A percentile compares a stretch with the other conserved stretches of the same genome.
Conservation (phyloP, 2,329 filamentous ascomycete species). For the Cryphonectria radicalis region DNA sequence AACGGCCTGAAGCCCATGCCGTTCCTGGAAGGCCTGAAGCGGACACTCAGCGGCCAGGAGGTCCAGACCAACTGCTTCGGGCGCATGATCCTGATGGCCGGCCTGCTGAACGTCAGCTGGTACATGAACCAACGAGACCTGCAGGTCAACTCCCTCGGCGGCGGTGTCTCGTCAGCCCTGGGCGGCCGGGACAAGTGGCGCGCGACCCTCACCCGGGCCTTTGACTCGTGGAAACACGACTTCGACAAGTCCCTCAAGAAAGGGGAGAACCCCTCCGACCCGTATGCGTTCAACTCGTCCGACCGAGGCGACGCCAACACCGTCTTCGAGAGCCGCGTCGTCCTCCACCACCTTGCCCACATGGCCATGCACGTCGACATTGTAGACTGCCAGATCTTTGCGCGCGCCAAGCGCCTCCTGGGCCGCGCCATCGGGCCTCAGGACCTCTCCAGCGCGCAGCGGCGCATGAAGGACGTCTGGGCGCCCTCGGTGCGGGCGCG, state of each 20-base stretch:
- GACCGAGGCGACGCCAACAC: constrained; percentile 67
- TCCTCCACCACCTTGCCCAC: constrained; percentile 90
- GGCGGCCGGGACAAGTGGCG: constrained; percentile 93
- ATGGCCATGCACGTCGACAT: constrained; percentile 99
- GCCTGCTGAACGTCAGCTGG: constrained; percentile 90
- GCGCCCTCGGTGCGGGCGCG: constrained; percentile 85
- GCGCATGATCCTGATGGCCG: constrained; percentile 90
- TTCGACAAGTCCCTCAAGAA: constrained; percentile 82
- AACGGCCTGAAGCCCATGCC: constrained; percentile 83
- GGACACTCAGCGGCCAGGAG: constrained; percentile 81
- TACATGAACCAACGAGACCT: constrained; percentile 97
- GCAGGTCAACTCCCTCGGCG: constrained; percentile 82
- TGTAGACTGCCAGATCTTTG: constrained; percentile 96
- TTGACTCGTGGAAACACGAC: constrained; percentile 91
- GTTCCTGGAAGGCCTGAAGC: constrained; percentile 89
- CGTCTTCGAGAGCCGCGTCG: constrained; percentile 85
- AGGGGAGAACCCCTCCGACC: constrained; percentile 55
- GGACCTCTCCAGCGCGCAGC: constrained; percentile 78
- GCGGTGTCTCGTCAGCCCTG: constrained; percentile 73
- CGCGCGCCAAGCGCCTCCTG: constrained; percentile 80
- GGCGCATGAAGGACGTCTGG: constrained; percentile 88
- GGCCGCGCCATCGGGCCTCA: constrained; percentile 82
- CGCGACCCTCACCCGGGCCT: constrained; percentile 80
- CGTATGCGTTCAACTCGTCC: constrained; percentile 54
- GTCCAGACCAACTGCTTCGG: constrained; percentile 94